phyloP scores from a whole-genome alignment of 495 filamentous ascomycete genomes.

The Monascus purpureus region DNA sequence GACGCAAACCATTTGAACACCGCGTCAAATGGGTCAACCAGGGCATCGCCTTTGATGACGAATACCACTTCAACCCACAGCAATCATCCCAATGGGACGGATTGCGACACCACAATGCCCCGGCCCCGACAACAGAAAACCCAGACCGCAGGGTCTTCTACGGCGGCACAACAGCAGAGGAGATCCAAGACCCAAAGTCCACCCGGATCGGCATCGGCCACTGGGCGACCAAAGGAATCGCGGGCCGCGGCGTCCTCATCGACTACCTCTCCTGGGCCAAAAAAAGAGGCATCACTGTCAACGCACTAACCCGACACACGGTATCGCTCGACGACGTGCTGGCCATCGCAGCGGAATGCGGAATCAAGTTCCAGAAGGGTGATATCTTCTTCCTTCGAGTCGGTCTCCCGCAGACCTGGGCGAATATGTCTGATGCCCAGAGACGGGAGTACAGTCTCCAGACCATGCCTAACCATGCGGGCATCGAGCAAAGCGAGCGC shows the following conservation, averaged over 20 bases:
- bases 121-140: conserved; percentile 21
- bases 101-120: conserved; percentile 43
- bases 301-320: conserved; percentile 45
- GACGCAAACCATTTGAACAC: conserved; percentile 41
- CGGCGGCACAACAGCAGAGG: conserved; percentile 35
- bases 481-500: conserved; percentile 48
- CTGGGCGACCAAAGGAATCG: conserved; percentile 38
- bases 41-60: conserved; percentile 47
- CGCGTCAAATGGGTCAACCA: conserved; percentile 37
- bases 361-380: conserved; percentile 41
- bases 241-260: conserved; percentile 40
- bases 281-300: conserved; percentile 30
- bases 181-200: conserved; percentile 38
- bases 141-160: conserved; percentile 31
- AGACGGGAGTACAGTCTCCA: conserved; percentile 22
- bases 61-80: conserved; percentile 64
- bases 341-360: conserved; percentile 38
- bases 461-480: conserved; percentile 38
- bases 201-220: conserved; percentile 36
- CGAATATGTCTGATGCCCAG: conserved; percentile 22
- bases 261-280: conserved; percentile 39
- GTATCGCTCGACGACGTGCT: conserved; percentile 42
- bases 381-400: conserved; percentile 69
- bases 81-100: conserved; percentile 69
- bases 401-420: conserved; percentile 40